Evolutionary conservation across 1,284 basidiomycete species (phyloP).

Genomic region (Ustilago curta): DNA sequence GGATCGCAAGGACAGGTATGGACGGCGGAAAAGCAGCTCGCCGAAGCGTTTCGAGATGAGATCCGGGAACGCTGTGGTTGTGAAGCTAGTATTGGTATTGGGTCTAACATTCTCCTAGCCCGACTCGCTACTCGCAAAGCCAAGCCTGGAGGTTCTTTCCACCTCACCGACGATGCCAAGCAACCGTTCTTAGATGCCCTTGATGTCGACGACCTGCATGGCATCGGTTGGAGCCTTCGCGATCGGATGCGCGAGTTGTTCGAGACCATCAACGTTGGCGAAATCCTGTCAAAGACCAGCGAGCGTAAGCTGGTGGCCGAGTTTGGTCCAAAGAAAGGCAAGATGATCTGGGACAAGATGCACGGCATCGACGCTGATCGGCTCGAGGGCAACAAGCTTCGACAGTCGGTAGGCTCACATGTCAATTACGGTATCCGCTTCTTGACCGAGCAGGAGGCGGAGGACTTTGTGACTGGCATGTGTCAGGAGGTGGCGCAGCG

Average conservation of each 20-base stretch:
- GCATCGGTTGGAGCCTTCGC: conserved; percentile 77
- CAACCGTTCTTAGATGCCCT: conserved; percentile 77
- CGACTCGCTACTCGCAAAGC: conserved; percentile 89
- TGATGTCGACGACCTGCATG: conserved; percentile 87
- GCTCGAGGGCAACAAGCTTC: conserved; percentile 74
- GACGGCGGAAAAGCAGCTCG: conserved; percentile 72
- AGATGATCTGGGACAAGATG: conserved; percentile 84
- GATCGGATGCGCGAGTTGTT: conserved; percentile 76
- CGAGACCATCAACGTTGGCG: conserved; percentile 78
- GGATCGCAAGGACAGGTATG: conserved; percentile 44
- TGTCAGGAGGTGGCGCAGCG: conserved; percentile 56
- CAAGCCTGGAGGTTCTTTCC: conserved; percentile 87
- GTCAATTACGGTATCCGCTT: conserved; percentile 89
- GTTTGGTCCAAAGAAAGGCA: conserved; percentile 84
- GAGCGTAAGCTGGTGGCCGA: conserved; percentile 71
- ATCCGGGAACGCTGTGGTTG: conserved; percentile 83
- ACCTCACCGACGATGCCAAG: conserved; percentile 75
- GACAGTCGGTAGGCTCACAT: conserved; percentile 55
- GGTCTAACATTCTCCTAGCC: conserved; percentile 90
- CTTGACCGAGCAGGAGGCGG: conserved; percentile 81
- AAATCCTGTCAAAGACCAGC: conserved; percentile 68
- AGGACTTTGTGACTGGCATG: conserved; percentile 69
- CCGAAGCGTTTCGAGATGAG: conserved; percentile 82
- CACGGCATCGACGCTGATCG: conserved; percentile 84
- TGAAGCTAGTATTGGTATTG: conserved; percentile 84